A percentile compares a stretch with the other conserved stretches of the same genome.
Conservation (phyloP, 352 stramenopile species). For the Phytophthora nicotianae region DNA sequence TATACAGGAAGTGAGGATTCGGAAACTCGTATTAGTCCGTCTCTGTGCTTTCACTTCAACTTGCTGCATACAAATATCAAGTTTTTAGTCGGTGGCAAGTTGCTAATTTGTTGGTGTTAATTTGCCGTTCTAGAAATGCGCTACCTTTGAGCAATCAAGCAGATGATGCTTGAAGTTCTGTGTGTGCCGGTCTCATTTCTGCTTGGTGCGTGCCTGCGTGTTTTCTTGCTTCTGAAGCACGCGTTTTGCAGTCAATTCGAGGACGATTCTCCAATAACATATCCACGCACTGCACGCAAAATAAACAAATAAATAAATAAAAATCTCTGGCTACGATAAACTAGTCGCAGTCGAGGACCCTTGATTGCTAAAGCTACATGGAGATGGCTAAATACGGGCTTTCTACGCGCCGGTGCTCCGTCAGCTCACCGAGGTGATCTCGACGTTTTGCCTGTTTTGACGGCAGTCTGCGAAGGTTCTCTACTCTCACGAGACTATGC, state of each 20-base stretch:
- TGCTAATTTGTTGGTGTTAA: constrained; percentile 10
- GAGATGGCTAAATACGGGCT: neutral
- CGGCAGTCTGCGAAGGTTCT: constrained; percentile 1
- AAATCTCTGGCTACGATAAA: too few species aligned
- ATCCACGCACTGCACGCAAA: too few species aligned
- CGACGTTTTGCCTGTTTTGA: constrained; percentile 1
- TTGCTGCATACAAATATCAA: constrained; percentile 17
- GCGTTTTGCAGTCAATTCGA: constrained; percentile 12
- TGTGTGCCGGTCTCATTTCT: constrained; percentile 9
- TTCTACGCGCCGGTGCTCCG: neutral
- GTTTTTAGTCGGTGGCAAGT: neutral
- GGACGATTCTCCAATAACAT: constrained; percentile 7
- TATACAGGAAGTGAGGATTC: neutral
- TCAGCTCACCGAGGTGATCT: too few species aligned
- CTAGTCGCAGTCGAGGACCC: too few species aligned
- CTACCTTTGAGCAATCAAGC: constrained; percentile 11
- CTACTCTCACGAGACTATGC: constrained; percentile 6
- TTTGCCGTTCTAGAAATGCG: constrained; percentile 15
- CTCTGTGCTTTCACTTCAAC: constrained; percentile 20
- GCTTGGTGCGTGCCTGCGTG: constrained; percentile 19
- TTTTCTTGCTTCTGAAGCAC: constrained; percentile 7
- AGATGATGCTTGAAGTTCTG: constrained; percentile 9
- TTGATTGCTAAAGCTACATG: constrained; percentile 20
- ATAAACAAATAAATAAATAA: too few species aligned
- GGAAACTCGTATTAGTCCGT: constrained; percentile 3